These are phyloP conservation scores for Wolfiporia cocos DNA, from an alignment of 1,284 basidiomycete species.

Conservation along the genomic window DNA sequence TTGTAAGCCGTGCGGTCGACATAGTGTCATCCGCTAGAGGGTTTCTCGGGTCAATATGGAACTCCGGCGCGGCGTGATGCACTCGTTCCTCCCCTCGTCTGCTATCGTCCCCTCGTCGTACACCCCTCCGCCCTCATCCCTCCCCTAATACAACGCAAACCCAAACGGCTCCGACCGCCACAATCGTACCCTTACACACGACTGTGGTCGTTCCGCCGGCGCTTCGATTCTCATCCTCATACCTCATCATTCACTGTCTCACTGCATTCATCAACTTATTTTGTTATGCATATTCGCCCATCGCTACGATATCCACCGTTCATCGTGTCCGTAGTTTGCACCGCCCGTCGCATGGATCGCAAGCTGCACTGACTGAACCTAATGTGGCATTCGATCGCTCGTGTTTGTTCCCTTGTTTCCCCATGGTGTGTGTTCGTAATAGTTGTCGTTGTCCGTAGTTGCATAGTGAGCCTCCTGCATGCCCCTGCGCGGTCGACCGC, in stretches of 20 bases:
- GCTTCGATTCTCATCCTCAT: constrained; percentile 1
- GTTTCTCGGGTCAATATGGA: constrained; percentile 48
- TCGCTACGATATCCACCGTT: constrained; percentile 9
- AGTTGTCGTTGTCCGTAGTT: too few species aligned
- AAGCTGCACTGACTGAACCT: constrained; percentile 5
- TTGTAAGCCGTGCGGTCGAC: constrained; percentile 66
- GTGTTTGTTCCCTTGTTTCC: too few species aligned
- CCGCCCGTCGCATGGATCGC: constrained; percentile 6
- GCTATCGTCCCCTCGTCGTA: too few species aligned
- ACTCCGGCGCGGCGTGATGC: constrained; percentile 11
- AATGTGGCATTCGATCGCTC: constrained; percentile 2
- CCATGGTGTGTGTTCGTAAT: too few species aligned
- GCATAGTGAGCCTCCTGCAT: too few species aligned
- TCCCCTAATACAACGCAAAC: too few species aligned
- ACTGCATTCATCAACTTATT: constrained; percentile 15
- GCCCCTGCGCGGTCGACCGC: constrained; percentile 2
- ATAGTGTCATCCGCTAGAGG: constrained; percentile 62
- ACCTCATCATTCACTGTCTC: not conserved
- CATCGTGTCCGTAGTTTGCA: constrained; percentile 2
- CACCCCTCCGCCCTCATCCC: not conserved
- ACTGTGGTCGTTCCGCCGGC: constrained; percentile 7
- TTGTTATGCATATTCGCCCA: constrained; percentile 13
- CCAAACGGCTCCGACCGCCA: constrained; percentile 11
- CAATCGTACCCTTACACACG: constrained; percentile 4
- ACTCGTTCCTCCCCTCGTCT: not conserved